Evolutionary conservation across 2,329 filamentous ascomycete genomes (phyloP).

Genomic region (Penicillium psychrosexuale): DNA sequence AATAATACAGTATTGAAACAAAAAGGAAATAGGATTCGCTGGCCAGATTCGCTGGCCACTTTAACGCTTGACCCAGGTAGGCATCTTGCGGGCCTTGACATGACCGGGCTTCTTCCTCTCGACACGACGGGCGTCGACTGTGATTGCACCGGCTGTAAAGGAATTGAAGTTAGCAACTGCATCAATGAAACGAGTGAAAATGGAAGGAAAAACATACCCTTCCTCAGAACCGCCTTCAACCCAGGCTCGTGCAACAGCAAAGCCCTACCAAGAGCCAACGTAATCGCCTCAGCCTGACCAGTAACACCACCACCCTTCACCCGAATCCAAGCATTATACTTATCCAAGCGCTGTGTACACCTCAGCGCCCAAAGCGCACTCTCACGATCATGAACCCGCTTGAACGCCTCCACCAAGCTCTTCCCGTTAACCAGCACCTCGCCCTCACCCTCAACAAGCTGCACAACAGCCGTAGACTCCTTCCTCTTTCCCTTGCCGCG

Average conservation of each 20-base stretch:
- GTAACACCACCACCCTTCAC: conserved; percentile 86
- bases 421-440: conserved; percentile 89
- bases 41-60: conserved; percentile 17
- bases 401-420: conserved; percentile 76
- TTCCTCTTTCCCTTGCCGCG: conserved; percentile 83
- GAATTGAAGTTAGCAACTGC: conserved; percentile 21
- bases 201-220: conserved; percentile 63
- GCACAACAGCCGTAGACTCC: conserved; percentile 78
- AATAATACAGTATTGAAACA: conserved; percentile 31
- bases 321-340: conserved; percentile 92
- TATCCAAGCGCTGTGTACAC: conserved; percentile 77
- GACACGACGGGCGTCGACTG: conserved; percentile 83
- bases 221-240: conserved; percentile 79
- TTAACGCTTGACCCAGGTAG: conserved; percentile 89
- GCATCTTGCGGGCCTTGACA: conserved; percentile 96
- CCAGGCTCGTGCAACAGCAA: conserved; percentile 87
- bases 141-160: conserved; percentile 77
- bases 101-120: conserved; percentile 98
- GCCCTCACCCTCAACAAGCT: conserved; percentile 87
- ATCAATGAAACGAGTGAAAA: not conserved
- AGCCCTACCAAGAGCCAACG: conserved; percentile 82
- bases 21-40: conserved; percentile 17
- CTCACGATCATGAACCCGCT: conserved; percentile 86
- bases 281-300: conserved; percentile 92
- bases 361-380: conserved; percentile 90